Conservation (phyloP, 768 basidiomycete genomes). For the Lactifluus piperatus region DNA sequence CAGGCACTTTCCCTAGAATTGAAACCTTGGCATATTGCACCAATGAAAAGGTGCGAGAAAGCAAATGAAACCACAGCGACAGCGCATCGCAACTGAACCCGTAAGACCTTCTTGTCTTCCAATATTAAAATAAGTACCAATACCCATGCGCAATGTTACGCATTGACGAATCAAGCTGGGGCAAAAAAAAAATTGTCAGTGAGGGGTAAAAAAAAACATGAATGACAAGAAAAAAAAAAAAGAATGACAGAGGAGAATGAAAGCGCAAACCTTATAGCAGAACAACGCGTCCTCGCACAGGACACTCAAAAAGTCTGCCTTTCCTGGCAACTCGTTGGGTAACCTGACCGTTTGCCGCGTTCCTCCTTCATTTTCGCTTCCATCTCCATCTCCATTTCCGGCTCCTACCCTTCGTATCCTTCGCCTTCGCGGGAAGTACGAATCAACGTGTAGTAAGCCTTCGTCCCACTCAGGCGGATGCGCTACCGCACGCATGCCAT, state of each 20-base stretch:
- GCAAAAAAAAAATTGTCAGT: background rate
- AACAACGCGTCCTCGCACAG: conserved; percentile 13
- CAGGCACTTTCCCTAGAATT: no score
- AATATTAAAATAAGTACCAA: conserved; percentile 5
- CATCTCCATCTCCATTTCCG: background rate
- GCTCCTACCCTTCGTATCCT: background rate
- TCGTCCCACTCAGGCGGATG: conserved; percentile 4
- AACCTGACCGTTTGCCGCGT: background rate
- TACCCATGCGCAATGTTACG: background rate
- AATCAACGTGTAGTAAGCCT: conserved; percentile 2
- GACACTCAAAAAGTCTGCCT: background rate
- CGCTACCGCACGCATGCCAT: conserved; percentile 6
- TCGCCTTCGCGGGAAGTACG: conserved; percentile 3
- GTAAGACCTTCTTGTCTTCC: background rate
- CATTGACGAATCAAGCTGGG: background rate
- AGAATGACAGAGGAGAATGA: background rate
- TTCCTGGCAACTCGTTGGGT: background rate
- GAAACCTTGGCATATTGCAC: no score
- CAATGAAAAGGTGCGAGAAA: no score
- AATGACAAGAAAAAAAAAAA: no score
- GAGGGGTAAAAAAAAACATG: no score
- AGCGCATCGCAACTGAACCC: background rate
- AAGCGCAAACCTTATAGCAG: background rate
- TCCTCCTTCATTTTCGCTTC: no score
- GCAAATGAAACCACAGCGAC: no score